Base-by-base conservation (phyloP, 495 filamentous ascomycete genomes). In the Cercophora samala region DNA sequence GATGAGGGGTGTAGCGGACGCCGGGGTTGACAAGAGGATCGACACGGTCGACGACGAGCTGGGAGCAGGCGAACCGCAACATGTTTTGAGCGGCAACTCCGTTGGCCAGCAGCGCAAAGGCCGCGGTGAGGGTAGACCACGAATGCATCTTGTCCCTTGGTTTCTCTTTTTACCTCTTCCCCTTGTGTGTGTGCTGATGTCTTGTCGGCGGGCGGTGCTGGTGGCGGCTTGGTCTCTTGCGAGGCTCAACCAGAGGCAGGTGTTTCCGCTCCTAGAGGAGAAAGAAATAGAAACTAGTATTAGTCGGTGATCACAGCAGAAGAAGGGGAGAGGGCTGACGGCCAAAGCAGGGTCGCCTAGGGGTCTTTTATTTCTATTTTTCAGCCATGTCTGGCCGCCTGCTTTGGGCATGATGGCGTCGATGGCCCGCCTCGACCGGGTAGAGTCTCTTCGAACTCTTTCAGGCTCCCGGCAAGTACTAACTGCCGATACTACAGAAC, bases 51-150 rank as follows among this genome's bases (percentile, higher is more conserved):
- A 85, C 82, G 61, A 86, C 83, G 22, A 86, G 75, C 73, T 86
- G 83, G 37, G 83, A 85, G 79, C 83, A 86, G 26, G 83, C 82
- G 69, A 86, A 86, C 60, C 83, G 83, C 69, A 86, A 74, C 83
- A 86, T 86, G 65, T 78, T 78, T 70, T 83, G 81, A 22, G 80
- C 83, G 54, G 72, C 73, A 56, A 73, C 81, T 73, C 78, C 77
- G 56, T 81, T 77, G 70, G 79, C 76, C 26, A 85, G 77, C 65
- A 84, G 78, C 69, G 81, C 79, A 60, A 78, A 75, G 26, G 70
- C 74, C 66, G 79, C 81, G 74, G 78, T 78, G 74, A 84, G 70
- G 65, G 77, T 72, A 70, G 78, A 74, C 79, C 79, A 81, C 78
- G 66, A 52, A 53, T 82, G 78, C 83, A 85, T 86, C 68, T 76